phyloP scores from a whole-genome alignment of 2,329 filamentous ascomycete species.

The Chaetomiaceae sp. region DNA sequence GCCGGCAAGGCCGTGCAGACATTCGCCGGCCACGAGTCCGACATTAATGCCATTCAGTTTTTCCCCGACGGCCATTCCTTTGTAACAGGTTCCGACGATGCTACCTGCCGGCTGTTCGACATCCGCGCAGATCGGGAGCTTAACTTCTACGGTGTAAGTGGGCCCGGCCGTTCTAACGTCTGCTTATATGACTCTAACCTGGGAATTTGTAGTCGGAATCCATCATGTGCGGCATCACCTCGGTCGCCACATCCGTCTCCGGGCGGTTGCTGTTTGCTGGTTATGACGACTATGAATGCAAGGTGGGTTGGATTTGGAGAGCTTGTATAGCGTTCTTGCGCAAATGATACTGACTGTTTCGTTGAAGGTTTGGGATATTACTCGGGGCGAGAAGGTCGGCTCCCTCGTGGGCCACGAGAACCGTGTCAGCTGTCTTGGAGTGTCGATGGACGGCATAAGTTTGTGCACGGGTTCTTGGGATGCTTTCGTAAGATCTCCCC shows the following conservation, averaged over 20 bases:
- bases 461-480: conserved; percentile 99
- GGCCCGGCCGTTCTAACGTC: no score
- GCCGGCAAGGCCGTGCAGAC: conserved; percentile 98
- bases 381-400: conserved; percentile 93
- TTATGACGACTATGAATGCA: conserved; percentile 99
- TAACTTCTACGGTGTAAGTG: conserved; percentile 63
- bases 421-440: conserved; percentile 95
- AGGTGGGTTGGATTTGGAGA: conserved; percentile 58
- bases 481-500: conserved; percentile 72
- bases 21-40: conserved; percentile 95
- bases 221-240: conserved; percentile 96
- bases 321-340: conserved; percentile 1
- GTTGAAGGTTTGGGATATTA: conserved; percentile 88
- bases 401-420: conserved; percentile 97
- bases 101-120: conserved; percentile 94
- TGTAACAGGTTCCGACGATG: conserved; percentile 95
- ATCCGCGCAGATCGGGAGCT: conserved; percentile 86
- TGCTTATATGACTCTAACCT: conserved; percentile 7
- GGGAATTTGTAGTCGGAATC: conserved; percentile 71
- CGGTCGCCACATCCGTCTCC: conserved; percentile 95
- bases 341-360: conserved; percentile 24
- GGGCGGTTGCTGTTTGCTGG: conserved; percentile 92
- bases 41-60: conserved; percentile 99
- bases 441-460: conserved; percentile 98
- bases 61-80: conserved; percentile 99